Percentiles rank a stretch among this genome's conserved stretches.
These are phyloP conservation scores for Sclerotinia trifoliorum DNA, from an alignment of 2,329 filamentous ascomycete genomes.

Conservation along the genomic window DNA sequence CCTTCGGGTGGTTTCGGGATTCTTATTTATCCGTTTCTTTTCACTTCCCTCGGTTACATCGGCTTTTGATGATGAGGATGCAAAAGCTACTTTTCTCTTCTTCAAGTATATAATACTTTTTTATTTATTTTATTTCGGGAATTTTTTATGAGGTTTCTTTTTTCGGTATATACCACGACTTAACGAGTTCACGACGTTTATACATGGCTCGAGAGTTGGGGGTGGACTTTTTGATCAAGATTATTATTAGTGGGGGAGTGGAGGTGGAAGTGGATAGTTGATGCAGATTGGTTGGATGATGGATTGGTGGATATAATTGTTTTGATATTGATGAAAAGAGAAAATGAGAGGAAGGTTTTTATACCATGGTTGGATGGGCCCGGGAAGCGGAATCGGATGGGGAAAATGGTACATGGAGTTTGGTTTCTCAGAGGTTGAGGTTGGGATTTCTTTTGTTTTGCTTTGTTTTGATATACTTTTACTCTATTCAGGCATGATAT, in stretches of 20 bases:
- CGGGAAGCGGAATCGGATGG: background rate
- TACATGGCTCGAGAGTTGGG: background rate
- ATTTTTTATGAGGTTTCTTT: background rate
- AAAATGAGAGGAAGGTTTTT: background rate
- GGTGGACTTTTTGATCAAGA: background rate
- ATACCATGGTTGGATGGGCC: slow-evolving; percentile 2
- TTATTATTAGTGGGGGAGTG: background rate
- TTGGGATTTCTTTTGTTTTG: background rate
- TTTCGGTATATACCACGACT: slow-evolving; percentile 1
- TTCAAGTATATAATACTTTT: slow-evolving; percentile 5
- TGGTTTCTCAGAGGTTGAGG: background rate
- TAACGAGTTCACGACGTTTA: background rate
- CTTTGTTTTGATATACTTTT: background rate
- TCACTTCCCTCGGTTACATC: background rate
- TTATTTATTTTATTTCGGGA: background rate
- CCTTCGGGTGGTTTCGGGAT: background rate
- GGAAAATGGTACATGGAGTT: background rate
- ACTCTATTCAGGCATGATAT: slow-evolving; percentile 3
- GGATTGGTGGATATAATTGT: slow-evolving; percentile 2
- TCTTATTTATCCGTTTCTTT: background rate
- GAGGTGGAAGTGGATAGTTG: background rate
- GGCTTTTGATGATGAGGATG: background rate
- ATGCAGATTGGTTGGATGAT: background rate
- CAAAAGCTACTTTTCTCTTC: background rate
- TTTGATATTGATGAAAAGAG: background rate